Evolutionary conservation across 2,329 filamentous ascomycete species (phyloP).

Genomic region (Fusarium pseudonygamai): DNA sequence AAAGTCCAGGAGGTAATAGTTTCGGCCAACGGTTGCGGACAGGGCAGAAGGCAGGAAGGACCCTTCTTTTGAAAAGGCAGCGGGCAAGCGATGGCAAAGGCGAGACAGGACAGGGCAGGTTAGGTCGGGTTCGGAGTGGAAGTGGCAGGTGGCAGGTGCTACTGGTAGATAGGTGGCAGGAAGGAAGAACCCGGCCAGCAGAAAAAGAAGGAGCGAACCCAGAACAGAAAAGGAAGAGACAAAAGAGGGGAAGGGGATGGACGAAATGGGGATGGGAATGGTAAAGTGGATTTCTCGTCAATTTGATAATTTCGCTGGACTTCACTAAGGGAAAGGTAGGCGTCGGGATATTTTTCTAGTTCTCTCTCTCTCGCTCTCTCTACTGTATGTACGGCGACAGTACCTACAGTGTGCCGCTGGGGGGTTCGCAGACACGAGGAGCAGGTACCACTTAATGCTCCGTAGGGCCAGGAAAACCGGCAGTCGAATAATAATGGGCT

Average conservation of each 20-base stretch:
- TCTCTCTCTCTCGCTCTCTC: background rate
- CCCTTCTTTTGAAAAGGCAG: slow-evolving; percentile 22
- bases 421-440: background rate
- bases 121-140: slow-evolving; percentile 21
- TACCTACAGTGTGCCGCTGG: slow-evolving; percentile 14
- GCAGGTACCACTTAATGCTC: slow-evolving; percentile 22
- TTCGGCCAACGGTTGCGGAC: slow-evolving; percentile 30
- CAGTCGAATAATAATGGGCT: slow-evolving; percentile 4
- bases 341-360: background rate
- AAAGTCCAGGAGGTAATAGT: slow-evolving; percentile 25
- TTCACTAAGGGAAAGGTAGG: background rate
- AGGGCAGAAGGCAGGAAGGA: slow-evolving; percentile 10
- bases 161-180: slow-evolving; percentile 5
- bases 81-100: background rate
- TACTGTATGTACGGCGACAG: slow-evolving; percentile 12
- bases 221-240: slow-evolving; percentile 25
- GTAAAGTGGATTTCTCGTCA: slow-evolving; percentile 37
- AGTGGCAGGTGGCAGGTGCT: slow-evolving; percentile 15
- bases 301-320: slow-evolving; percentile 36
- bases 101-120: slow-evolving; percentile 14
- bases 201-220: slow-evolving; percentile 26
- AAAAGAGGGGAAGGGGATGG: slow-evolving; percentile 27
- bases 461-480: slow-evolving; percentile 17
- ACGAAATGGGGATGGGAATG: slow-evolving; percentile 36
- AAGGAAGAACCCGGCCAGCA: slow-evolving; percentile 30